A percentile compares a stretch with the other conserved stretches of the same genome.
Evolutionary conservation across 169 alveolate genomes (phyloP).

Genomic region (Plasmodium ovale): DNA sequence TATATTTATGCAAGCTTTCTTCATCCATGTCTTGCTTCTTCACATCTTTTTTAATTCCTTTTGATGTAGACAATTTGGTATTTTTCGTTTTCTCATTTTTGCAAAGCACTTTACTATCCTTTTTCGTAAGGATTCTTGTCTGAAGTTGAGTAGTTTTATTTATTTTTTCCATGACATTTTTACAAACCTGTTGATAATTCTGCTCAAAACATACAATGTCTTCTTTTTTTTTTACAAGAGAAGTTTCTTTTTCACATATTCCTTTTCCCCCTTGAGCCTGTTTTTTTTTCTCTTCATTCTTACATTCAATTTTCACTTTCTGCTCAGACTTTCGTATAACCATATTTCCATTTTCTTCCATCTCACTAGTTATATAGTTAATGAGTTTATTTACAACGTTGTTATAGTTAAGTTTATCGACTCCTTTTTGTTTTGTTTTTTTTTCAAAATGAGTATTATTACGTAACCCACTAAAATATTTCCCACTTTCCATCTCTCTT

Average conservation of each 20-base stretch:
- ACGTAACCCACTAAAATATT: conserved; percentile 49
- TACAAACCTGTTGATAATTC: too few species aligned
- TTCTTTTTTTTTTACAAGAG: conserved; percentile 12
- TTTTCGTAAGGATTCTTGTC: neutral
- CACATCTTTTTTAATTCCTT: neutral
- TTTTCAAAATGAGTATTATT: conserved; percentile 26
- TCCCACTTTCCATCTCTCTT: conserved; percentile 51
- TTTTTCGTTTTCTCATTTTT: conserved; percentile 1
- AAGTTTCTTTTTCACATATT: conserved; percentile 10
- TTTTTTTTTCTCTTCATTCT: neutral
- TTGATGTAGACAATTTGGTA: neutral
- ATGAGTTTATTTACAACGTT: conserved; percentile 37
- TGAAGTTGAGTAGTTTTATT: neutral
- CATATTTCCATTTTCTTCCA: conserved; percentile 23
- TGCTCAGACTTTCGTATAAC: conserved; percentile 7
- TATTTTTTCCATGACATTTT: neutral
- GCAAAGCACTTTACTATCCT: neutral
- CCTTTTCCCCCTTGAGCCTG: too few species aligned
- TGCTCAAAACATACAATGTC: too few species aligned
- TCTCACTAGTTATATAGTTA: conserved; percentile 45
- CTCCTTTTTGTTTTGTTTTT: conserved; percentile 46
- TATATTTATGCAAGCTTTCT: conserved; percentile 46
- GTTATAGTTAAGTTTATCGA: conserved; percentile 20
- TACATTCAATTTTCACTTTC: conserved; percentile 34
- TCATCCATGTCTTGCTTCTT: conserved; percentile 9